Evolutionary conservation across 2,329 filamentous ascomycete genomes (phyloP).

Genomic region (Rutstroemia sp.): DNA sequence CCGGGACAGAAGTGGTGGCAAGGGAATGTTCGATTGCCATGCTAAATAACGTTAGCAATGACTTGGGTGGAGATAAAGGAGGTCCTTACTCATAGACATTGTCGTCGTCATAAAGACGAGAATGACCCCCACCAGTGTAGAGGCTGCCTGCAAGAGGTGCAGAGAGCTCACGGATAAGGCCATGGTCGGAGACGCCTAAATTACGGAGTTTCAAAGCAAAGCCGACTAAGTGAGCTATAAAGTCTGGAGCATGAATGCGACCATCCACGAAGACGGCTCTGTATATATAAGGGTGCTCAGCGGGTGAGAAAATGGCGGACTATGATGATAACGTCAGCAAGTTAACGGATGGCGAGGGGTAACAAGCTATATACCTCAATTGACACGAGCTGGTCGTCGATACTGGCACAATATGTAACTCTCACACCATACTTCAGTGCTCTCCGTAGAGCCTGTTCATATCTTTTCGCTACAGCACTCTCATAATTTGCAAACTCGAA

Average conservation of each 20-base stretch:
- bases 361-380: constrained; percentile 57
- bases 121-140: constrained; percentile 89
- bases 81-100: constrained; percentile 65
- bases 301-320: constrained; percentile 81
- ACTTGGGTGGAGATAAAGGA: constrained; percentile 9
- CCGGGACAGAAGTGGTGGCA: constrained; percentile 55
- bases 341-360: background rate
- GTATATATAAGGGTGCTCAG: constrained; percentile 87
- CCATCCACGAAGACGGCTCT: constrained; percentile 95
- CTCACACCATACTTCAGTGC: constrained; percentile 73
- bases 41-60: constrained; percentile 28
- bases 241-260: constrained; percentile 84
- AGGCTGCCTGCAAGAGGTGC: constrained; percentile 82
- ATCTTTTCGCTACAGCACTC: constrained; percentile 75
- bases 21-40: constrained; percentile 66
- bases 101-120: constrained; percentile 82
- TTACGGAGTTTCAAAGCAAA: constrained; percentile 93
- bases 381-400: constrained; percentile 93
- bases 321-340: constrained; percentile 23
- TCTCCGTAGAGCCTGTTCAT: constrained; percentile 66
- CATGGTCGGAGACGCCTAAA: constrained; percentile 86
- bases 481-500: constrained; percentile 86
- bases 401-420: constrained; percentile 84
- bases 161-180: constrained; percentile 83
- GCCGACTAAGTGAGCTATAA: constrained; percentile 85